These are phyloP conservation scores for Nakazawaea populi DNA, from an alignment of 805 yeast genomes.

Conservation along the genomic window DNA sequence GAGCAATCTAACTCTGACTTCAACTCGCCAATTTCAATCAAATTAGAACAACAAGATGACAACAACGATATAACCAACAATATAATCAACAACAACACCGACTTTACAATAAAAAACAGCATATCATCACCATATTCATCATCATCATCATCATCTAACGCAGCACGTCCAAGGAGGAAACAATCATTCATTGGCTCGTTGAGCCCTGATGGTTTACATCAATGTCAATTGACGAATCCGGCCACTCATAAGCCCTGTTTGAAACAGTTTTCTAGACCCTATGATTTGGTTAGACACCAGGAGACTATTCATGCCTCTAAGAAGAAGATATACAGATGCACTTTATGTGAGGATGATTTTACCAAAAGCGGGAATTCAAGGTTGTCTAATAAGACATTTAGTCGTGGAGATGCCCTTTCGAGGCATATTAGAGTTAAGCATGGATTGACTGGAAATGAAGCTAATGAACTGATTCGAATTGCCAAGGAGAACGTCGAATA, in stretches of 20 bases:
- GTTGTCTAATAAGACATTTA: slow-evolving; percentile 59
- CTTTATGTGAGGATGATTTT: slow-evolving; percentile 71
- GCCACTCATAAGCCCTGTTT: slow-evolving; percentile 58
- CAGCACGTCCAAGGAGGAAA: background rate
- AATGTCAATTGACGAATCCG: slow-evolving; percentile 56
- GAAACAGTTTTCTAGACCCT: slow-evolving; percentile 87
- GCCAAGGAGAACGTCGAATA: slow-evolving; percentile 78
- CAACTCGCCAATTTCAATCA: background rate
- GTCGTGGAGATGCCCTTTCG: slow-evolving; percentile 90
- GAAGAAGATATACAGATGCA: slow-evolving; percentile 81
- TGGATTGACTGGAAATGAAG: slow-evolving; percentile 59
- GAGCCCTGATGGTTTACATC: slow-evolving; percentile 30
- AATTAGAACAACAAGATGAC: background rate
- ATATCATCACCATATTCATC: background rate
- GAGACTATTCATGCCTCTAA: slow-evolving; percentile 92
- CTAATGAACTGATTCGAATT: slow-evolving; percentile 63
- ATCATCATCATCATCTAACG: background rate
- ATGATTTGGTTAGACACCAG: slow-evolving; percentile 91
- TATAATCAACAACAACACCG: background rate
- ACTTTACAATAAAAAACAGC: too few species aligned
- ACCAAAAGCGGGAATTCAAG: slow-evolving; percentile 35
- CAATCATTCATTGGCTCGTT: background rate
- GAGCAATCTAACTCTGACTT: too few species aligned
- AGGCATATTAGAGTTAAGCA: slow-evolving; percentile 93
- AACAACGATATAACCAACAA: background rate